Percentiles rank a stretch among this genome's conserved stretches.
These are phyloP conservation scores for Iris pallida DNA, from an alignment of 116 monocot species.

Conservation along the genomic window DNA sequence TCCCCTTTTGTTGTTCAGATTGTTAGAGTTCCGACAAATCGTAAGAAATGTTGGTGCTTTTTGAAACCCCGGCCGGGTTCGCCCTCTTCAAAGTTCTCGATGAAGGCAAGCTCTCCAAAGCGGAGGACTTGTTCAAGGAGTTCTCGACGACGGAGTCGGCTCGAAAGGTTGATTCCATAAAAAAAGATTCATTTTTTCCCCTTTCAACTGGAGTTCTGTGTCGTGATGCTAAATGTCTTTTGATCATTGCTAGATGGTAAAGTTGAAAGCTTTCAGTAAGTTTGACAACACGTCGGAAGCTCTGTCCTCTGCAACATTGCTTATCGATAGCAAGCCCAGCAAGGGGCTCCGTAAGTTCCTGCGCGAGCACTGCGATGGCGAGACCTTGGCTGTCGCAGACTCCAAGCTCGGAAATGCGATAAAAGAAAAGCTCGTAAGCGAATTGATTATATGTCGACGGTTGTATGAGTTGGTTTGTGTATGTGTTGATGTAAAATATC, in stretches of 20 bases:
- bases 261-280: constrained; percentile 83
- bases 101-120: constrained; percentile 29
- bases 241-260: constrained; percentile 50
- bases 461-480: too few relatives aligned
- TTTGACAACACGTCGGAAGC: constrained; percentile 95
- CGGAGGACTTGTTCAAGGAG: constrained; percentile 24
- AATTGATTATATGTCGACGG: not conserved
- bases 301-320: constrained; percentile 52
- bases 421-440: constrained; percentile 81
- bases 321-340: constrained; percentile 91
- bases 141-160: constrained; percentile 48
- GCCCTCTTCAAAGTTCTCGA: constrained; percentile 38
- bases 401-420: constrained; percentile 93
- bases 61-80: constrained; percentile 36
- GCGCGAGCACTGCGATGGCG: constrained; percentile 69
- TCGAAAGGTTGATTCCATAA: constrained; percentile 42
- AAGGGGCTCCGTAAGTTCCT: constrained; percentile 88
- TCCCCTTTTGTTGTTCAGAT: not conserved
- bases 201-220: too few relatives aligned
- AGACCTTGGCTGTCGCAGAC: constrained; percentile 83
- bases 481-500: too few relatives aligned
- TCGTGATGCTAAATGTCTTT: not conserved
- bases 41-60: constrained; percentile 19
- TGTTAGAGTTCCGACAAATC: not conserved
- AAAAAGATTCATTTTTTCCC: not conserved